These are phyloP conservation scores for Eremomyces bilateralis DNA, from an alignment of 495 filamentous ascomycete species.

Conservation along the genomic window DNA sequence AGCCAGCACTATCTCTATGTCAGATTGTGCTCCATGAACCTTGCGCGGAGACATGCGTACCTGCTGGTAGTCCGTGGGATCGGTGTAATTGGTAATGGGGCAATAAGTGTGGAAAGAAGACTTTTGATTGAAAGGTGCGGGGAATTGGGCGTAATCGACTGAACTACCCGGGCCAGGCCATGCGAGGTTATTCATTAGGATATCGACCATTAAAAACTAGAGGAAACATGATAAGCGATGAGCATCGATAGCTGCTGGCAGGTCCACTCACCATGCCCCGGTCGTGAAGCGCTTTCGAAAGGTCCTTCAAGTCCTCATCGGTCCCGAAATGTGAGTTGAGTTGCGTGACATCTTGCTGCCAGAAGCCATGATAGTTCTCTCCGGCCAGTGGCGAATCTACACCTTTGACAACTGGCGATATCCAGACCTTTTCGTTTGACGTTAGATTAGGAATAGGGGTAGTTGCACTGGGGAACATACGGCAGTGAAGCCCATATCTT, in stretches of 20 bases:
- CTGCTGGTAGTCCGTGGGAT: constrained; percentile 13
- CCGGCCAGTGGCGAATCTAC: constrained; percentile 25
- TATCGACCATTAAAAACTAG: constrained; percentile 51
- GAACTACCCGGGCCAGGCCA: constrained; percentile 28
- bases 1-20: no score
- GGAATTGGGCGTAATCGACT: constrained; percentile 39
- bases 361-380: constrained; percentile 39
- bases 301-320: constrained; percentile 36
- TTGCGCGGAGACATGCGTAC: constrained; percentile 24
- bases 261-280: constrained; percentile 30
- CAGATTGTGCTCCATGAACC: no score
- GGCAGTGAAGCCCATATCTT: constrained; percentile 61
- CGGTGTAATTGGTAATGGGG: constrained; percentile 36
- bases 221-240: neutral
- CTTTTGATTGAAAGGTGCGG: constrained; percentile 40
- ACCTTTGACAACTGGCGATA: constrained; percentile 49
- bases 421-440: constrained; percentile 35
- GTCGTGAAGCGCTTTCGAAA: constrained; percentile 35
- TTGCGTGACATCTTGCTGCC: no score
- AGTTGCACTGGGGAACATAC: no score
- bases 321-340: constrained; percentile 48
- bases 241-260: neutral
- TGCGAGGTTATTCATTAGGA: constrained; percentile 64
- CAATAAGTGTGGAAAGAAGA: constrained; percentile 50
- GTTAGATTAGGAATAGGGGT: neutral